Conservation (phyloP, 1,284 basidiomycete genomes). For the Sanghuangporus weigelae region DNA sequence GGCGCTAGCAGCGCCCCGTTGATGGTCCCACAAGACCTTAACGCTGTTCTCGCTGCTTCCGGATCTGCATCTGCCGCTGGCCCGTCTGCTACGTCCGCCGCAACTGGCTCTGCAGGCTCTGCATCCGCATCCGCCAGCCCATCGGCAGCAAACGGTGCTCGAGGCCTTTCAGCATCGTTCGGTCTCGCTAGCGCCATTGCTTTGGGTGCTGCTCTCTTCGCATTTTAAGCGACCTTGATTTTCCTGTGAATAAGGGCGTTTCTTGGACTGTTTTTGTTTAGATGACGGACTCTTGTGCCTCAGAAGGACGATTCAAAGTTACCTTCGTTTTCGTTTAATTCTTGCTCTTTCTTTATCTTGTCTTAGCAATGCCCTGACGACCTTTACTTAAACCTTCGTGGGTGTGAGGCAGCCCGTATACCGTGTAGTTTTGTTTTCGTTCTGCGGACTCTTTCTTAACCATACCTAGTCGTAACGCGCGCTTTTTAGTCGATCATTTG, state of each 20-base stretch:
- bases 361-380: background rate
- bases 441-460: background rate
- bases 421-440: background rate
- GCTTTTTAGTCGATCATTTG: background rate
- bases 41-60: conserved; percentile 29
- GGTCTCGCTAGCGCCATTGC: conserved; percentile 45
- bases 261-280: background rate
- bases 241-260: background rate
- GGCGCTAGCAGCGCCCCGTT: conserved; percentile 39
- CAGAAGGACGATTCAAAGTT: conserved; percentile 1
- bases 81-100: conserved; percentile 23
- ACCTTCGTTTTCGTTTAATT: conserved; percentile 3
- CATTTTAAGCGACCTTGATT: conserved; percentile 37
- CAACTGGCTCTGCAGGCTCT: conserved; percentile 24
- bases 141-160: conserved; percentile 48
- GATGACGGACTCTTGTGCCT: background rate
- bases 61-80: conserved; percentile 27
- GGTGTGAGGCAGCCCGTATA: background rate
- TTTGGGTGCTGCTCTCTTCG: conserved; percentile 48
- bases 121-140: conserved; percentile 36
- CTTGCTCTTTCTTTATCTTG: background rate
- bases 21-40: conserved; percentile 54
- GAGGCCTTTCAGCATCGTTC: conserved; percentile 43
- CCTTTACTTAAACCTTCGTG: background rate
- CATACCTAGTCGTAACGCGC: background rate